Evolutionary conservation across 495 filamentous ascomycete species (phyloP).

Genomic region (Annulohypoxylon stygium): DNA sequence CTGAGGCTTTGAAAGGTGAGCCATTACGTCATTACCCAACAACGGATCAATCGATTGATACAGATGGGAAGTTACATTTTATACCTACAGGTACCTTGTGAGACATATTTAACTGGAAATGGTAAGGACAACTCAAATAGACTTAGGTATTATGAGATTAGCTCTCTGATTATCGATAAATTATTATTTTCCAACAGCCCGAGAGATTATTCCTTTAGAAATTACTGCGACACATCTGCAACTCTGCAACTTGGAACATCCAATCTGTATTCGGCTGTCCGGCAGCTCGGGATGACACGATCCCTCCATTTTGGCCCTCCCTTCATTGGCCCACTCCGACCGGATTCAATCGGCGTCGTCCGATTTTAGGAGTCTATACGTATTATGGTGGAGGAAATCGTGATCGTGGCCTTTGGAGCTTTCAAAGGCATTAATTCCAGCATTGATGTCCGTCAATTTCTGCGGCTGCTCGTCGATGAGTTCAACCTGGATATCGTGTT

Average conservation of each 20-base stretch:
- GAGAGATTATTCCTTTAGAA: background rate
- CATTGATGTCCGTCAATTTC: constrained; percentile 18
- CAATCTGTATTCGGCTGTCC: constrained; percentile 5
- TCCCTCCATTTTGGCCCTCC: background rate
- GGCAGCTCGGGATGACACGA: constrained; percentile 6
- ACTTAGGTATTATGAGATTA: background rate
- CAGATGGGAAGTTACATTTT: constrained; percentile 9
- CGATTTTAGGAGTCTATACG: constrained; percentile 28
- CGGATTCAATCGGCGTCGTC: constrained; percentile 9
- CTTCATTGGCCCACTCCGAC: background rate
- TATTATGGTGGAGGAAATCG: constrained; percentile 27
- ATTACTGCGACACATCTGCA: background rate
- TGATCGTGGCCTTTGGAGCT: background rate
- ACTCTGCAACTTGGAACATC: too few relatives aligned
- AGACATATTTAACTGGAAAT: constrained; percentile 6
- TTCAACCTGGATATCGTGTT: constrained; percentile 28
- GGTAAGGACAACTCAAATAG: constrained; percentile 2
- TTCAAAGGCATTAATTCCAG: background rate
- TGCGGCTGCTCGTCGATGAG: constrained; percentile 1
- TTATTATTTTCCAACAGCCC: background rate
- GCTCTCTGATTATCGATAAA: constrained; percentile 18
- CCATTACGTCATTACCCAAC: constrained; percentile 45
- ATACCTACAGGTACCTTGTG: constrained; percentile 3
- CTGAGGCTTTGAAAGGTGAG: constrained; percentile 23
- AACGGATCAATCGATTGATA: background rate